Conservation (phyloP, 805 yeast genomes). For the Scheffersomyces spartinae region DNA sequence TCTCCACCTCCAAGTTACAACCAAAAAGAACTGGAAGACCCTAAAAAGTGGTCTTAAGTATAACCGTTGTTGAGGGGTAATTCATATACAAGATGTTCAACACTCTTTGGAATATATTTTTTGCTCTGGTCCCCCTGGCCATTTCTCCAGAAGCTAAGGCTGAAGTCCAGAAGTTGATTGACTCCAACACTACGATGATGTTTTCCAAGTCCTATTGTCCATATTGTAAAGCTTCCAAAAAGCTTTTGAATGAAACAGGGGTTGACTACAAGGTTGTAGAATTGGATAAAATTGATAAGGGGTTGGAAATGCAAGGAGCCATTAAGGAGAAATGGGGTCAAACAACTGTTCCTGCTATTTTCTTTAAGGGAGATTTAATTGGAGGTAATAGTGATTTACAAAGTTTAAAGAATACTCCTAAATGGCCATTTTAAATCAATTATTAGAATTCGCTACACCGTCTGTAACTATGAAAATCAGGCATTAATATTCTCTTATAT, state of each 20-base stretch:
- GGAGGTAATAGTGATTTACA: conserved; percentile 28
- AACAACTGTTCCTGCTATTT: conserved; percentile 25
- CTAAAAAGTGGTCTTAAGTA: too few species aligned
- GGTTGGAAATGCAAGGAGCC: conserved; percentile 17
- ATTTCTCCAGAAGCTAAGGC: conserved; percentile 5
- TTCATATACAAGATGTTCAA: too few species aligned
- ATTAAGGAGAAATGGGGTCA: conserved; percentile 22
- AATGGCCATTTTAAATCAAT: conserved; percentile 9
- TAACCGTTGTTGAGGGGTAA: too few species aligned
- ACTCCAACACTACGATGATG: conserved; percentile 9
- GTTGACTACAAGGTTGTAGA: conserved; percentile 16
- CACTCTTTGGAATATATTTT: too few species aligned
- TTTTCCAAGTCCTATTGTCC: conserved; percentile 22
- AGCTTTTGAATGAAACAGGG: conserved; percentile 5
- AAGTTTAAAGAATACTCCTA: conserved; percentile 12
- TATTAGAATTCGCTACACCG: too few species aligned
- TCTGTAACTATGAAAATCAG: too few species aligned
- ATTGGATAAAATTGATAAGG: conserved; percentile 15
- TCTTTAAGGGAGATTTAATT: conserved; percentile 24
- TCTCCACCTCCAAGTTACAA: too few species aligned
- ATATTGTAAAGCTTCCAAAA: conserved; percentile 15
- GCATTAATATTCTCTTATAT: too few species aligned
- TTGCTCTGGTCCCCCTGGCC: too few species aligned
- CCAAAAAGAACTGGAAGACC: too few species aligned
- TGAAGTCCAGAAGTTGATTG: conserved; percentile 5